A percentile compares a stretch with the other conserved stretches of the same genome.
Evolutionary conservation across 176 grass and related monocot genomes (phyloP).

Genomic region (Aechmea fasciata): DNA sequence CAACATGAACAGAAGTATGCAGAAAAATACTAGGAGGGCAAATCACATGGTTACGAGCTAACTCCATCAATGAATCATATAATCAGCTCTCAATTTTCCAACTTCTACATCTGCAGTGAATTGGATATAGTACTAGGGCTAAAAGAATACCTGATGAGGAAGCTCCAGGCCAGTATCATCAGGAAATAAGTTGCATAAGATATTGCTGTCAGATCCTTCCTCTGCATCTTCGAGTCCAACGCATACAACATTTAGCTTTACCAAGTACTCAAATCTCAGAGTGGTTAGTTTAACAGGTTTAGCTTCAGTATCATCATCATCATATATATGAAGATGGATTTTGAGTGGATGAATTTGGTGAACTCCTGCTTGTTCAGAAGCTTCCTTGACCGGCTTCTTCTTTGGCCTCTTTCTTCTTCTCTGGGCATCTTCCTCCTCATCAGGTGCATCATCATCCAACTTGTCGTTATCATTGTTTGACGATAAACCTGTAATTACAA

Average conservation of each 20-base stretch:
- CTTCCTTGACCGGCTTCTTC: constrained; percentile 55
- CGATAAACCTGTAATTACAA: constrained; percentile 40
- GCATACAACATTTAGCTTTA: constrained; percentile 82
- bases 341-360: constrained; percentile 88
- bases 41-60: too few species aligned
- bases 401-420: constrained; percentile 87
- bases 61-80: neutral
- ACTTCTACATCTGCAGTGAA: neutral
- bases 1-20: too few species aligned
- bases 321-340: constrained; percentile 61
- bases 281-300: constrained; percentile 45
- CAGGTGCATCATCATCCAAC: constrained; percentile 82
- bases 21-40: too few species aligned
- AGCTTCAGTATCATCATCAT: constrained; percentile 42
- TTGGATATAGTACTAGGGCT: neutral
- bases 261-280: constrained; percentile 75
- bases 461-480: constrained; percentile 46
- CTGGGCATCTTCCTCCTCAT: constrained; percentile 85
- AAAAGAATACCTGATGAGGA: constrained; percentile 57
- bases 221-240: constrained; percentile 73
- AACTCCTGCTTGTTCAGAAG: constrained; percentile 40
- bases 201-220: constrained; percentile 46
- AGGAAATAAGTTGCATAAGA: constrained; percentile 95
- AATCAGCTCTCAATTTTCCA: neutral
- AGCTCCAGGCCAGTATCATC: constrained; percentile 87